Evolutionary conservation across 2,329 filamentous ascomycete species (phyloP).

Genomic region (Magnaporthiopsis incrustans): DNA sequence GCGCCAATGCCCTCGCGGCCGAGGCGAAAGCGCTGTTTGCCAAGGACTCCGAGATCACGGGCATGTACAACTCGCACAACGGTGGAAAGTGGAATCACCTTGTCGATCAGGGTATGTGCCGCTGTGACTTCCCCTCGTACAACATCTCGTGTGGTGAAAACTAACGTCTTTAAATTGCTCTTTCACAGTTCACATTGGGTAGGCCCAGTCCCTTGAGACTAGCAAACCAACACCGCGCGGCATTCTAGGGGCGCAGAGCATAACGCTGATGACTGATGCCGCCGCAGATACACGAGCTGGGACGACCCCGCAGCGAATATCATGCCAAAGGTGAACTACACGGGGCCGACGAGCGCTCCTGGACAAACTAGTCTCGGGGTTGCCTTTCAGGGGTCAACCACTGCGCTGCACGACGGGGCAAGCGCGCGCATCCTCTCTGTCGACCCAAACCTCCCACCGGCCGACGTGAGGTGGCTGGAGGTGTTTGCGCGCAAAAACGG

Average conservation of each 20-base stretch:
- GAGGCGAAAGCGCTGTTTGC: constrained; percentile 33
- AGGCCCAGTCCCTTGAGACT: background rate
- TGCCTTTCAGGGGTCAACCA: constrained; percentile 31
- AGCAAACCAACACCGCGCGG: no score
- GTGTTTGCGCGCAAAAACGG: constrained; percentile 35
- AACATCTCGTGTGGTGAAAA: constrained; percentile 19
- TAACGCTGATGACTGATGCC: no score
- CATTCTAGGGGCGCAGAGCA: no score
- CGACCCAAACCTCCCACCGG: constrained; percentile 21
- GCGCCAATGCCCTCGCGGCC: constrained; percentile 33
- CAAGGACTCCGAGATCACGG: constrained; percentile 32
- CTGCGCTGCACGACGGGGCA: background rate
- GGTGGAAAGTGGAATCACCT: constrained; percentile 32
- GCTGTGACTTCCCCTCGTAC: background rate
- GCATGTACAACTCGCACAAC: constrained; percentile 33
- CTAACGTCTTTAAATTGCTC: background rate
- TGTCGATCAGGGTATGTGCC: constrained; percentile 30
- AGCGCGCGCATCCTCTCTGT: background rate
- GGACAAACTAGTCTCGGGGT: constrained; percentile 30
- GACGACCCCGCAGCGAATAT: constrained; percentile 46
- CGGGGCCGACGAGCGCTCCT: constrained; percentile 23
- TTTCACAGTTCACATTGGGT: background rate
- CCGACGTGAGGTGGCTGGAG: constrained; percentile 33
- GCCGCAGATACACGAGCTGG: constrained; percentile 31
- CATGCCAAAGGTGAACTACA: constrained; percentile 35